phyloP scores from a whole-genome alignment of 139 green algal species.

The Coelastrella sp. region DNA sequence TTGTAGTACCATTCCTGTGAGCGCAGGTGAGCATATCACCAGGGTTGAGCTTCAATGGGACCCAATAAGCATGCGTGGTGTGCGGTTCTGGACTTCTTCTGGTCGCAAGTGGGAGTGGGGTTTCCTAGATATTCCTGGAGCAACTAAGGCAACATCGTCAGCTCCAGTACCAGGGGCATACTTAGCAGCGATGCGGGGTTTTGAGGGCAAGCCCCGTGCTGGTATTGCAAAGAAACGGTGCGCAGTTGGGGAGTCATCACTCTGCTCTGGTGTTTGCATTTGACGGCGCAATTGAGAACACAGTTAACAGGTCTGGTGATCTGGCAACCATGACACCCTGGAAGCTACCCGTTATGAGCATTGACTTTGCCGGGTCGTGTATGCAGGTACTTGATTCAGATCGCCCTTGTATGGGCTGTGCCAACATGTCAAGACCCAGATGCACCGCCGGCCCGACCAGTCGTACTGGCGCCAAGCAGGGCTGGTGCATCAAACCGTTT shows the following conservation, averaged over 20 bases:
- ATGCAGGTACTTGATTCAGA: slow-evolving; percentile 45
- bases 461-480: neutral
- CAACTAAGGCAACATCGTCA: neutral
- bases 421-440: neutral
- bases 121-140: neutral
- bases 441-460: neutral
- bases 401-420: slow-evolving; percentile 19
- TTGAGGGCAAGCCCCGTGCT: slow-evolving; percentile 34
- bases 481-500: neutral
- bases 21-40: neutral
- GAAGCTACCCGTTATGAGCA: no score
- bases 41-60: slow-evolving; percentile 36
- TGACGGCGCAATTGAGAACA: neutral
- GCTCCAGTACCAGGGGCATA: slow-evolving; percentile 29
- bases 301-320: neutral
- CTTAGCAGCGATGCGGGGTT: slow-evolving; percentile 36
- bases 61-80: slow-evolving; percentile 20
- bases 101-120: slow-evolving; percentile 18
- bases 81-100: slow-evolving; percentile 5
- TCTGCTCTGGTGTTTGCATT: neutral
- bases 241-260: neutral
- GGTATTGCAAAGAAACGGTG: slow-evolving; percentile 44
- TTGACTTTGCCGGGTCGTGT: no score
- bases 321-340: no score
- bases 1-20: no score